These are phyloP conservation scores for Dendryphion nanum DNA, from an alignment of 2,329 filamentous ascomycete species.

Conservation along the genomic window DNA sequence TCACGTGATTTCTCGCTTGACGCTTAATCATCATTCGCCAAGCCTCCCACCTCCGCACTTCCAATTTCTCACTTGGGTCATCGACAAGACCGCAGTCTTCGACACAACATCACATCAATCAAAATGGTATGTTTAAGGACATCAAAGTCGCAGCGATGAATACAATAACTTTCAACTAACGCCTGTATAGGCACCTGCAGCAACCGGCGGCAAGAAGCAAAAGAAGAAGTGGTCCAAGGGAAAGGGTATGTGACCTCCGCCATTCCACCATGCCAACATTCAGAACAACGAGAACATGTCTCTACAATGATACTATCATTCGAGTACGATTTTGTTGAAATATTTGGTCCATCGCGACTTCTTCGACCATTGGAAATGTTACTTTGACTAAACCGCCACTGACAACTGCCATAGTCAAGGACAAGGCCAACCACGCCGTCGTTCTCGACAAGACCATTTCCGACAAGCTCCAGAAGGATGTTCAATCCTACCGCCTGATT, in stretches of 20 bases:
- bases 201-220: constrained; percentile 72
- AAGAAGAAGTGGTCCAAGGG: constrained; percentile 78
- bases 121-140: constrained; percentile 44
- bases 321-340: no score
- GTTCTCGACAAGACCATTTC: constrained; percentile 96
- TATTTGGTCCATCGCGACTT: no score
- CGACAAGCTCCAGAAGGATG: constrained; percentile 99
- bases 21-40: no score
- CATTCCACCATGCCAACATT: no score
- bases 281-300: no score
- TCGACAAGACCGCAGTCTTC: constrained; percentile 21
- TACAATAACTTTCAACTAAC: constrained; percentile 2
- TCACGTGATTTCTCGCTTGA: no score
- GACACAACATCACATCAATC: constrained; percentile 39
- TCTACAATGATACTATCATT: no score
- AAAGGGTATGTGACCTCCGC: constrained; percentile 49
- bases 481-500: constrained; percentile 99
- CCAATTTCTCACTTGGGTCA: constrained; percentile 8
- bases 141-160: neutral
- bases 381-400: constrained; percentile 21
- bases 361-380: no score
- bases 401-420: constrained; percentile 76
- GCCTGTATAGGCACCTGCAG: constrained; percentile 48
- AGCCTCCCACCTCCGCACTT: constrained; percentile 24
- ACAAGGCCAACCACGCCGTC: constrained; percentile 99